Conservation (phyloP, 2,329 filamentous ascomycete genomes). For the Aschersonia sp. region DNA sequence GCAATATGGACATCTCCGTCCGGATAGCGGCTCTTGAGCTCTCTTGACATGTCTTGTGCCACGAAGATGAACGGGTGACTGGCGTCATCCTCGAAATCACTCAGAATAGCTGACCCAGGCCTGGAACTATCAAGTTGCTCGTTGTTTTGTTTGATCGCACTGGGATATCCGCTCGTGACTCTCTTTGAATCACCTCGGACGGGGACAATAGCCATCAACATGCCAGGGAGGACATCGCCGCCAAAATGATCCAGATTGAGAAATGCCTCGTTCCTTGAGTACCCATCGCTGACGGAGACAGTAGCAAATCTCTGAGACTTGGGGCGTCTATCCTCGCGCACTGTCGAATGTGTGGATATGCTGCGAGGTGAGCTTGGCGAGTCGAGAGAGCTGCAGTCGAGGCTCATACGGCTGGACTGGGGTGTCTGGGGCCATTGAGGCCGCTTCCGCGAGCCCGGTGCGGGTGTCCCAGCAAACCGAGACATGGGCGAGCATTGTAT, state of each 20-base stretch:
- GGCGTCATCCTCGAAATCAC: conserved; percentile 12
- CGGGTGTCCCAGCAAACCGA: conserved; percentile 23
- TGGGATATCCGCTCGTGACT: conserved; percentile 13
- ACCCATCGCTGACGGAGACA: conserved; percentile 54
- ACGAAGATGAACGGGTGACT: conserved; percentile 50
- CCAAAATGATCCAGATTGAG: conserved; percentile 62
- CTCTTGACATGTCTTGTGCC: conserved; percentile 55
- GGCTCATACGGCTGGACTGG: conserved; percentile 32
- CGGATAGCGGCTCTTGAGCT: conserved; percentile 49
- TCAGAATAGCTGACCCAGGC: conserved; percentile 7
- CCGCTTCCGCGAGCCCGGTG: conserved; percentile 29
- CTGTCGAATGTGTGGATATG: conserved; percentile 34
- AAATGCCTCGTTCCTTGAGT: conserved; percentile 65
- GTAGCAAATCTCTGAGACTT: conserved; percentile 33
- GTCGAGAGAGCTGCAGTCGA: conserved; percentile 26
- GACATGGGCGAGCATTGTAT: conserved; percentile 17
- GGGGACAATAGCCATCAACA: conserved; percentile 59
- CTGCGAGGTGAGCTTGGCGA: conserved; percentile 32
- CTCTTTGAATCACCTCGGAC: conserved; percentile 35
- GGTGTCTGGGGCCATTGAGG: conserved; percentile 39
- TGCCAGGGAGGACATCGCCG: conserved; percentile 46
- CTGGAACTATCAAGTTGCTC: conserved; percentile 13
- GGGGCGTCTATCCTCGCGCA: conserved; percentile 17
- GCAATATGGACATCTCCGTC: conserved; percentile 60
- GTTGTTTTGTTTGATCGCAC: conserved; percentile 16